phyloP scores from a whole-genome alignment of 495 filamentous ascomycete species.

The Aspergillus asperescens region DNA sequence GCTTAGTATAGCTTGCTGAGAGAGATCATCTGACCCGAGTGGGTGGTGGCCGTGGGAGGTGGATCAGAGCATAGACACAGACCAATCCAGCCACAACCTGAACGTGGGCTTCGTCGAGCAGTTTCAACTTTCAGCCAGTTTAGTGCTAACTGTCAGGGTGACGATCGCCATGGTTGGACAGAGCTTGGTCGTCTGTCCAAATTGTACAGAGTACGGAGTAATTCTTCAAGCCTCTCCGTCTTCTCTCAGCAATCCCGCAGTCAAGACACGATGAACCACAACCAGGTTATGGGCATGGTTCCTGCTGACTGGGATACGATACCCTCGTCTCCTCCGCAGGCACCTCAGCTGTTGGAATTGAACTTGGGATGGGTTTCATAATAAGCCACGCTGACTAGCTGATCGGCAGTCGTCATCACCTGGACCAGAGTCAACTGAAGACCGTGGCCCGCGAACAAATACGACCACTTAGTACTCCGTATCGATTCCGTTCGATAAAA shows the following conservation, averaged over 20 bases:
- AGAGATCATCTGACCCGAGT: slow-evolving; percentile 19
- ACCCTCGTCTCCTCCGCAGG: slow-evolving; percentile 25
- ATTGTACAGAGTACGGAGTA: background rate
- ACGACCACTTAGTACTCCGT: no score
- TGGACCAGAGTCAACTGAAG: slow-evolving; percentile 6
- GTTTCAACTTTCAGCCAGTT: no score
- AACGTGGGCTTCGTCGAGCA: slow-evolving; percentile 1
- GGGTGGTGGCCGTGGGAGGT: slow-evolving; percentile 11
- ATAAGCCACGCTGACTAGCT: slow-evolving; percentile 1
- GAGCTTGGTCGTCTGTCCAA: background rate
- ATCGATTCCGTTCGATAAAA: background rate
- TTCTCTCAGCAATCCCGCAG: background rate
- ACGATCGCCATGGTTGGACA: slow-evolving; percentile 1
- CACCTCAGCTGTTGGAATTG: slow-evolving; percentile 16
- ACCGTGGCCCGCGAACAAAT: slow-evolving; percentile 5
- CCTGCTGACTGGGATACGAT: slow-evolving; percentile 19
- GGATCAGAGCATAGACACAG: slow-evolving; percentile 6
- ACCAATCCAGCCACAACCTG: slow-evolving; percentile 6
- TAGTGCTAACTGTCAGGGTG: slow-evolving; percentile 2
- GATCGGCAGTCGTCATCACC: slow-evolving; percentile 10
- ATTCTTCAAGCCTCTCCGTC: background rate
- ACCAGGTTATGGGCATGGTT: background rate
- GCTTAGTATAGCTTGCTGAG: slow-evolving; percentile 1
- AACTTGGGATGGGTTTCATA: slow-evolving; percentile 9
- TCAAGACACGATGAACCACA: background rate